Conservation (phyloP, 2,329 filamentous ascomycete genomes). For the Diaporthe citri region DNA sequence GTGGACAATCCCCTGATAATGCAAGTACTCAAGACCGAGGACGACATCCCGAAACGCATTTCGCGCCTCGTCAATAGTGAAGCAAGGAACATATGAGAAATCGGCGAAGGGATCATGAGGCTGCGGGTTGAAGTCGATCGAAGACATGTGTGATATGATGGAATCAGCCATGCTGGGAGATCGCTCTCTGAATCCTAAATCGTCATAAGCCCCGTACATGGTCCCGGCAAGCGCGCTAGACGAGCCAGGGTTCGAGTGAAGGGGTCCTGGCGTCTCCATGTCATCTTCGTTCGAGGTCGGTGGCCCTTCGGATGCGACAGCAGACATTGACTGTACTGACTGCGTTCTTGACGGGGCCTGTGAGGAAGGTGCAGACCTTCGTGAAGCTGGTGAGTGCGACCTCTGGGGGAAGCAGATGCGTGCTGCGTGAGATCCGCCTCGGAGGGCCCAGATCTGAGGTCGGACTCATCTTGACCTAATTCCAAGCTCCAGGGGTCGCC, state of each 20-base stretch:
- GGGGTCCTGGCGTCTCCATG: constrained; percentile 65
- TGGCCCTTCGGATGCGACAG: constrained; percentile 51
- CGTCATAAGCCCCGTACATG: constrained; percentile 81
- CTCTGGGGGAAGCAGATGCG: constrained; percentile 47
- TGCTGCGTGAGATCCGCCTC: constrained; percentile 57
- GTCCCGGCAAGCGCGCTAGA: constrained; percentile 78
- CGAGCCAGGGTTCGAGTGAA: constrained; percentile 65
- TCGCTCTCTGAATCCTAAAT: constrained; percentile 71
- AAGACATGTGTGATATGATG: constrained; percentile 77
- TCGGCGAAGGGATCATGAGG: constrained; percentile 80
- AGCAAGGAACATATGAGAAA: constrained; percentile 91
- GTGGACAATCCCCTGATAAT: constrained; percentile 87
- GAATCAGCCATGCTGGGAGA: constrained; percentile 87
- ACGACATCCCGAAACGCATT: constrained; percentile 93
- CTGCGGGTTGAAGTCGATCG: constrained; percentile 69
- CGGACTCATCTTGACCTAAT: constrained; percentile 67
- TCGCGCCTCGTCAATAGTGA: constrained; percentile 86
- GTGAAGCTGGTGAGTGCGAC: constrained; percentile 55
- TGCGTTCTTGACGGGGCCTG: constrained; percentile 61
- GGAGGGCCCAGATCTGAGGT: constrained; percentile 58
- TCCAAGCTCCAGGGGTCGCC: constrained; percentile 85
- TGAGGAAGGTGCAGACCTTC: constrained; percentile 57
- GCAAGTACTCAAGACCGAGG: constrained; percentile 91
- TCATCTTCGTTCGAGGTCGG: constrained; percentile 61
- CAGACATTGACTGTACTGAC: constrained; percentile 59